Evolutionary conservation across 192 early-diverging fungal species (phyloP).

Genomic region (Jimgerdemannia lactiflua): DNA sequence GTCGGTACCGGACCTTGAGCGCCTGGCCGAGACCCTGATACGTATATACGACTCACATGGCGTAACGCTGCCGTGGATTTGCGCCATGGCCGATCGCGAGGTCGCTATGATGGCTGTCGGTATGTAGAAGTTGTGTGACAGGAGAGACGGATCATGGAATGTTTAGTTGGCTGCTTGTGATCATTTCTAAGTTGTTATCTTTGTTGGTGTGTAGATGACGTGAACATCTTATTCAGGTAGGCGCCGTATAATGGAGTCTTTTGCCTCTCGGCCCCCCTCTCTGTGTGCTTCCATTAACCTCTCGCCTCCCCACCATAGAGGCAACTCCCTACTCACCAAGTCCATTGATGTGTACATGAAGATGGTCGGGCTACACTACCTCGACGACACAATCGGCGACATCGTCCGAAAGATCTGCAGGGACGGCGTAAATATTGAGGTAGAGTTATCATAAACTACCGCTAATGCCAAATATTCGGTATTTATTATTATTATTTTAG

Average conservation of each 20-base stretch:
- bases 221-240: slow-evolving; percentile 49
- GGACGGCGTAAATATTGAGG: slow-evolving; percentile 56
- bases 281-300: neutral
- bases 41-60: slow-evolving; percentile 37
- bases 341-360: slow-evolving; percentile 72
- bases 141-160: neutral
- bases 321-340: slow-evolving; percentile 63
- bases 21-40: slow-evolving; percentile 33
- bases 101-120: slow-evolving; percentile 36
- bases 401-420: slow-evolving; percentile 53
- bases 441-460: slow-evolving; percentile 26
- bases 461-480: slow-evolving; percentile 12
- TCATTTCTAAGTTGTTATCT: slow-evolving; percentile 5
- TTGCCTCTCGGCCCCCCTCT: neutral
- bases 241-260: neutral
- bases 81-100: slow-evolving; percentile 43
- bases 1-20: slow-evolving; percentile 30
- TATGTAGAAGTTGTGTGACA: slow-evolving; percentile 6
- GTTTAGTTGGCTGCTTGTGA: neutral
- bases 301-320: slow-evolving; percentile 27
- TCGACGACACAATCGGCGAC: slow-evolving; percentile 63
- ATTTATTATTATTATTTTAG: too few species aligned
- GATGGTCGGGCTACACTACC: slow-evolving; percentile 53
- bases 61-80: slow-evolving; percentile 37
- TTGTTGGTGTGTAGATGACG: slow-evolving; percentile 21